Conservation (phyloP, 2,329 filamentous ascomycete genomes). For the Apiospora arundinis region DNA sequence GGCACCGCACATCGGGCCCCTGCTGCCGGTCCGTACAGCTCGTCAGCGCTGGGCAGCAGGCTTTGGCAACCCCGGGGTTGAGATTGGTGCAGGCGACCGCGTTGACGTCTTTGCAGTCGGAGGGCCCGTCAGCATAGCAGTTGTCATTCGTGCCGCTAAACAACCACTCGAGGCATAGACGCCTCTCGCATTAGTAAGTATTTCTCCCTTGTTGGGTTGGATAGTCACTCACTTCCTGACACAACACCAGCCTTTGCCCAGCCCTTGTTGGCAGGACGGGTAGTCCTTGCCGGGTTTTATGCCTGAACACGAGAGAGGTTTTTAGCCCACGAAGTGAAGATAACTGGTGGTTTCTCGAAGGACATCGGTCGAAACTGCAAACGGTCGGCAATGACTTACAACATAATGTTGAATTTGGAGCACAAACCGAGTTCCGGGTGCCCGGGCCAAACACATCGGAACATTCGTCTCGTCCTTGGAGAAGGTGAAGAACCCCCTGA, state of each 20-base stretch:
- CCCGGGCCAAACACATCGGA: constrained; percentile 1
- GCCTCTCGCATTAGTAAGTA: no score
- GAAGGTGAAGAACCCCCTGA: neutral
- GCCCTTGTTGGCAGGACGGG: constrained; percentile 16
- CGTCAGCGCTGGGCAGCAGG: constrained; percentile 18
- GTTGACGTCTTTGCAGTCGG: constrained; percentile 3
- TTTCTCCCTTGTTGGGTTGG: no score
- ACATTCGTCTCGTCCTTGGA: constrained; percentile 14
- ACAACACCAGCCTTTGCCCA: constrained; percentile 22
- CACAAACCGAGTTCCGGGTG: constrained; percentile 12
- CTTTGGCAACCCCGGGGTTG: neutral
- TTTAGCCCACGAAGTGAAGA: neutral
- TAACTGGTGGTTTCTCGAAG: no score
- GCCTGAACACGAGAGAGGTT: neutral
- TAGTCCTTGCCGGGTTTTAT: neutral
- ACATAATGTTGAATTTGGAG: neutral
- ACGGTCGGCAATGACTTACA: neutral
- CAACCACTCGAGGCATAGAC: no score
- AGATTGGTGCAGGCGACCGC: constrained; percentile 14
- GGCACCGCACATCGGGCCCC: neutral
- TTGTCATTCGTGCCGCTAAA: constrained; percentile 1
- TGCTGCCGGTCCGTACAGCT: constrained; percentile 1
- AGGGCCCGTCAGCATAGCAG: constrained; percentile 17
- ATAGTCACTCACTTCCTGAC: constrained; percentile 14
- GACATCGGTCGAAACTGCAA: no score